These are phyloP conservation scores for Flueggea neowawraea DNA, from an alignment of 441 rosid genomes.

Conservation along the genomic window DNA sequence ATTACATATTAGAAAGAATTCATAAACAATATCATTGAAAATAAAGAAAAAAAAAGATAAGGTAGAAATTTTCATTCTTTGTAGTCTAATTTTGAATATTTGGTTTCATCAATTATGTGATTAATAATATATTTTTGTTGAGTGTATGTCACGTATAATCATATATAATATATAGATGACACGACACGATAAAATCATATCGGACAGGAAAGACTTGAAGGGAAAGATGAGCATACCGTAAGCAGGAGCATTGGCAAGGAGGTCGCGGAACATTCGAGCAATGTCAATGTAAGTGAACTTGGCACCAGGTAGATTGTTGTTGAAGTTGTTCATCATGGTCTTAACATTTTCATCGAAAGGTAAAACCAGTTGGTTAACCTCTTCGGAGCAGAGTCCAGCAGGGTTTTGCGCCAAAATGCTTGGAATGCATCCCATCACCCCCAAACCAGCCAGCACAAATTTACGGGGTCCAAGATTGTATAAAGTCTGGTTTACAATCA, in stretches of 20 bases:
- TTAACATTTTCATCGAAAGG: slow-evolving; percentile 85
- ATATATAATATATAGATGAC: no score
- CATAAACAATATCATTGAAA: no score
- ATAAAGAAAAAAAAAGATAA: no score
- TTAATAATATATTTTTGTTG: no score
- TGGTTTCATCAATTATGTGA: no score
- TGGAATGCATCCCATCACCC: slow-evolving; percentile 94
- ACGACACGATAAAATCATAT: no score
- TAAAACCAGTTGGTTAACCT: slow-evolving; percentile 60
- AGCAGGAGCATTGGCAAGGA: slow-evolving; percentile 39
- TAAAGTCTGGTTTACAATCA: slow-evolving; percentile 34
- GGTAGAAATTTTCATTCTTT: no score
- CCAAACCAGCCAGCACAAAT: slow-evolving; percentile 75
- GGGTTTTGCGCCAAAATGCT: slow-evolving; percentile 79
- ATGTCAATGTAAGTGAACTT: slow-evolving; percentile 59
- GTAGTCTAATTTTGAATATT: no score
- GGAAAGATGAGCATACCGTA: slow-evolving; percentile 42
- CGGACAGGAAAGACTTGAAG: no score
- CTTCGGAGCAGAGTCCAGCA: slow-evolving; percentile 63
- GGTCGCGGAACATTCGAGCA: slow-evolving; percentile 54
- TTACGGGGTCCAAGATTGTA: slow-evolving; percentile 90
- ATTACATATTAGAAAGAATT: no score
- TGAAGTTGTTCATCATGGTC: slow-evolving; percentile 65
- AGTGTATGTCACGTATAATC: no score
- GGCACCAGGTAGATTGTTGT: slow-evolving; percentile 54